These are phyloP conservation scores for Urostyla sp. DNA, from an alignment of 73 alveolate genomes.

Conservation along the genomic window DNA sequence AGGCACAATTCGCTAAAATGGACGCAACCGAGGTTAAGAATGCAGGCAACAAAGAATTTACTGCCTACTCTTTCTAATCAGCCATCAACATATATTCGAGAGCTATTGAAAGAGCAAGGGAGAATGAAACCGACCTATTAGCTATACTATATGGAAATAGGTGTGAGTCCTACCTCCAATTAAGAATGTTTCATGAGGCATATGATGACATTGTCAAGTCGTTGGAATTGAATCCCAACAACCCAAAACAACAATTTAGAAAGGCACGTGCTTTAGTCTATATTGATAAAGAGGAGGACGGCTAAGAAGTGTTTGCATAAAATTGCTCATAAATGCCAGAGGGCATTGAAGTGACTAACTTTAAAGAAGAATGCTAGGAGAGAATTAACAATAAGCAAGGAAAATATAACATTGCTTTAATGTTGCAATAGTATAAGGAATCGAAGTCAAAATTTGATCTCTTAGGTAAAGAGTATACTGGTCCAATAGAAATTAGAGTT, in stretches of 20 bases:
- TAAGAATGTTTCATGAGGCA: neutral
- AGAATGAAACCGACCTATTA: neutral
- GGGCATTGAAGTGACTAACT: neutral
- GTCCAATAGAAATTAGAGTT: neutral
- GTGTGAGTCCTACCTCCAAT: neutral
- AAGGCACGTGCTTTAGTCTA: neutral
- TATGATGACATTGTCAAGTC: neutral
- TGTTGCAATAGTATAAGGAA: neutral
- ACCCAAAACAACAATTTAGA: neutral
- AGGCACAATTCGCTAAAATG: neutral
- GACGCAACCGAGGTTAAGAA: slow-evolving; percentile 7
- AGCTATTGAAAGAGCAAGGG: neutral
- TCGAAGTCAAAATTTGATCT: neutral
- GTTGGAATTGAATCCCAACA: neutral
- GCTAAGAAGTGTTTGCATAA: neutral
- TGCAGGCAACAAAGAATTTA: slow-evolving; percentile 7
- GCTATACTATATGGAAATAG: neutral
- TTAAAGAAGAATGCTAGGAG: neutral
- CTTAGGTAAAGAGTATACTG: neutral
- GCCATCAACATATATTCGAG: neutral
- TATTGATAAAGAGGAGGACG: neutral
- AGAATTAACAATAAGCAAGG: neutral
- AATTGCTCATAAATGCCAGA: too few relatives aligned
- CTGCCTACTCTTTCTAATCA: neutral
- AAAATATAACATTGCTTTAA: too few relatives aligned